A percentile compares a stretch with the other conserved stretches of the same genome.
Evolutionary conservation across 345 rosid genomes (phyloP).

Genomic region (Kernera saxatilis): DNA sequence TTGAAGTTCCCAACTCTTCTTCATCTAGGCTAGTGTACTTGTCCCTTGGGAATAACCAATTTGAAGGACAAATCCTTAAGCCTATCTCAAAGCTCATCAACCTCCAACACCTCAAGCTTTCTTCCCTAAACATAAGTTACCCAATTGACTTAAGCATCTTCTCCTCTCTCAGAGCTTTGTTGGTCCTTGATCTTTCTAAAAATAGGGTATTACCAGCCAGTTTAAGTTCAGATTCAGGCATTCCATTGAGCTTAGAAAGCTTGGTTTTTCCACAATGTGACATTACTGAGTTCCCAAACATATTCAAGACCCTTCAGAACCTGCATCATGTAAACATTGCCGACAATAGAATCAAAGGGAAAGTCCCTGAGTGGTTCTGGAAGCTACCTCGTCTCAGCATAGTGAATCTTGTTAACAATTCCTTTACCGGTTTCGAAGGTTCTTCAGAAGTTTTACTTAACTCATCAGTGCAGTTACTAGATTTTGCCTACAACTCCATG

Average conservation of each 20-base stretch:
- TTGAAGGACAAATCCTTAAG: neutral
- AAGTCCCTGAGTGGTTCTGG: conserved; percentile 26
- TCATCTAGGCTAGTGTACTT: neutral
- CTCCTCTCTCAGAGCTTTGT: neutral
- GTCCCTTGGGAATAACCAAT: neutral
- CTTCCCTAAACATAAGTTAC: neutral
- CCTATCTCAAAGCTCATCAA: neutral
- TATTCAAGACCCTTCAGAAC: neutral
- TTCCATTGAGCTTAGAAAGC: neutral
- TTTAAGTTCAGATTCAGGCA: conserved; percentile 5
- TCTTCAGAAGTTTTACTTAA: neutral
- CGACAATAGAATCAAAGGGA: conserved; percentile 13
- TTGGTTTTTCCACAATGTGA: neutral
- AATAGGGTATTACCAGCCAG: conserved; percentile 12
- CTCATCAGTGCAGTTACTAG: neutral
- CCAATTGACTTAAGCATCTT: neutral
- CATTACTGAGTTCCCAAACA: conserved; percentile 3
- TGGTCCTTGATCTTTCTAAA: neutral
- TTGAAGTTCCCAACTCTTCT: neutral
- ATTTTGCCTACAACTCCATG: neutral
- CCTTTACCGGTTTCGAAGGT: conserved; percentile 18
- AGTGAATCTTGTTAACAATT: neutral
- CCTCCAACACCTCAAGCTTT: neutral
- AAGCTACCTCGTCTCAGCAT: conserved; percentile 1
- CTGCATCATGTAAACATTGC: neutral